Percentiles rank a stretch among this genome's conserved stretches.
phyloP scores from a whole-genome alignment of 371 early-diverging fungal genomes.

The Rhizopus sp. region DNA sequence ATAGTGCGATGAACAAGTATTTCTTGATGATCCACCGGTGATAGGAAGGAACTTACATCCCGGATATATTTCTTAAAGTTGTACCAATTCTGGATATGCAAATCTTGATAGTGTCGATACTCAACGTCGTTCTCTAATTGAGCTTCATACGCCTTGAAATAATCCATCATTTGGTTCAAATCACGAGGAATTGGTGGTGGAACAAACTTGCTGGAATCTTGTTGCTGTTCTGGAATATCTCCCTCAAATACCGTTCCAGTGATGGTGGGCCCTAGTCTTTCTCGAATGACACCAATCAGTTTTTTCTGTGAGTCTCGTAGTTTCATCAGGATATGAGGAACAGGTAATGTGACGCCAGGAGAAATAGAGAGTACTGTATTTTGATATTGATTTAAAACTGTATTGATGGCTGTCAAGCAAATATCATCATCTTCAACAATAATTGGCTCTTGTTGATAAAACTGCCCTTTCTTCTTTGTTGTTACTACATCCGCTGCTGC shows the following conservation, averaged over 20 bases:
- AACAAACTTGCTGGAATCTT: conserved; percentile 1
- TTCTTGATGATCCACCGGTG: conserved; percentile 70
- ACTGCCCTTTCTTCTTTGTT: conserved; percentile 24
- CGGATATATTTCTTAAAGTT: conserved; percentile 57
- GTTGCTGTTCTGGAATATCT: neutral
- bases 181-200: conserved; percentile 25
- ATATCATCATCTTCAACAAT: conserved; percentile 36
- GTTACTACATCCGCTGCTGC: conserved; percentile 10
- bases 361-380: conserved; percentile 78
- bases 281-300: conserved; percentile 28
- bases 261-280: conserved; percentile 13
- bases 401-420: conserved; percentile 33
- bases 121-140: conserved; percentile 43
- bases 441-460: conserved; percentile 12
- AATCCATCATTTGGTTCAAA: conserved; percentile 25
- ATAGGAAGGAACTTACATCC: conserved; percentile 53
- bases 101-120: conserved; percentile 54
- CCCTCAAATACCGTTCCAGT: conserved; percentile 11
- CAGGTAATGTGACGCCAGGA: conserved; percentile 77
- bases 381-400: conserved; percentile 53
- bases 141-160: conserved; percentile 29
- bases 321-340: conserved; percentile 77
- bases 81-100: conserved; percentile 50
- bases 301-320: conserved; percentile 53
- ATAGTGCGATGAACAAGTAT: conserved; percentile 54